These are phyloP conservation scores for Bathelium albidoporum DNA, from an alignment of 495 filamentous ascomycete genomes.

Conservation along the genomic window DNA sequence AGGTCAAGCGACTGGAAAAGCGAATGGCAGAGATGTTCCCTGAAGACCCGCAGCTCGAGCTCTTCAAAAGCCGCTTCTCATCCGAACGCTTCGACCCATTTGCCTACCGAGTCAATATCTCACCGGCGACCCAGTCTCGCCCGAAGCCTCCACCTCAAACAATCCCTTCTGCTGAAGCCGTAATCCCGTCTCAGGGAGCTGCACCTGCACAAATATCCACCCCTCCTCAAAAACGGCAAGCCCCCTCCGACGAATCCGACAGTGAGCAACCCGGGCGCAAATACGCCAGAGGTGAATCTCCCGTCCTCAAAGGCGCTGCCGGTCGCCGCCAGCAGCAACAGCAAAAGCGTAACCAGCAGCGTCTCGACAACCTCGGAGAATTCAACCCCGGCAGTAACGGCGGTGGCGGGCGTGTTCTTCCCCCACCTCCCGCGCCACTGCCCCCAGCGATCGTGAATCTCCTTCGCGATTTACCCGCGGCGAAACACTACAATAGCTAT, in stretches of 20 bases:
- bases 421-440: slow-evolving; percentile 35
- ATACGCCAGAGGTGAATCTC: slow-evolving; percentile 68
- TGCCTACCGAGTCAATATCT: neutral
- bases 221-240: slow-evolving; percentile 69
- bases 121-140: slow-evolving; percentile 3
- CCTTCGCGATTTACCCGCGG: slow-evolving; percentile 68
- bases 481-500: slow-evolving; percentile 56
- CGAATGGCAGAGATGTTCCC: slow-evolving; percentile 89
- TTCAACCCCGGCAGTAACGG: no score
- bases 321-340: slow-evolving; percentile 45
- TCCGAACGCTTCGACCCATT: slow-evolving; percentile 62
- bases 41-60: slow-evolving; percentile 64
- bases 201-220: slow-evolving; percentile 65
- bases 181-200: neutral
- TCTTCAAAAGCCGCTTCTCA: slow-evolving; percentile 67
- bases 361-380: slow-evolving; percentile 11
- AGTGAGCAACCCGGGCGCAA: slow-evolving; percentile 70
- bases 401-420: slow-evolving; percentile 16
- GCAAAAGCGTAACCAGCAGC: neutral
- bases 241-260: slow-evolving; percentile 62
- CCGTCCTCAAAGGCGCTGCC: slow-evolving; percentile 75
- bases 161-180: neutral
- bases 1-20: slow-evolving; percentile 80
- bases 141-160: neutral
- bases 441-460: slow-evolving; percentile 76